These are phyloP conservation scores for Garcia nutans DNA, from an alignment of 345 rosid genomes.

Conservation along the genomic window DNA sequence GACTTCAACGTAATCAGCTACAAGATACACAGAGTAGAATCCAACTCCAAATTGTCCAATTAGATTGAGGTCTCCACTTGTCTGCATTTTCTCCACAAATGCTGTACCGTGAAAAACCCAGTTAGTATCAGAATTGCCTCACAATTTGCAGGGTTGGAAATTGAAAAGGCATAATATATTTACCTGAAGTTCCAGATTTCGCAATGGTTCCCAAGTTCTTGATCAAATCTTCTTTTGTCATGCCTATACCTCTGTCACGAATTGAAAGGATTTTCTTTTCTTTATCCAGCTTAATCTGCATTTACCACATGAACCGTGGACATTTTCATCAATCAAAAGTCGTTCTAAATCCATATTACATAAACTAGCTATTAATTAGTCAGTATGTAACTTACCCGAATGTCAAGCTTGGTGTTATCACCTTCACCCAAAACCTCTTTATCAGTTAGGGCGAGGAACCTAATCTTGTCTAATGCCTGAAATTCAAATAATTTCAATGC, in stretches of 20 bases:
- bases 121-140: constrained; percentile 10
- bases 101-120: constrained; percentile 41
- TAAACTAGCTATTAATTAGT: too few species aligned
- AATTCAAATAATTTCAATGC: constrained; percentile 4
- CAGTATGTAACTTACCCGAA: constrained; percentile 56
- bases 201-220: constrained; percentile 99
- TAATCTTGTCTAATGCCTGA: constrained; percentile 91
- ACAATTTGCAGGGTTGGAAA: background rate
- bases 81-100: constrained; percentile 97
- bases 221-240: constrained; percentile 95
- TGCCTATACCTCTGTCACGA: constrained; percentile 96
- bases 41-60: constrained; percentile 99
- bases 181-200: constrained; percentile 99
- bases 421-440: constrained; percentile 95
- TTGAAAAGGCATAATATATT: background rate
- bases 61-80: constrained; percentile 90
- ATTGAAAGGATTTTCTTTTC: constrained; percentile 75
- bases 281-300: constrained; percentile 93
- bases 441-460: constrained; percentile 92
- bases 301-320: background rate
- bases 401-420: constrained; percentile 84
- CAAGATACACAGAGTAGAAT: constrained; percentile 94
- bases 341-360: too few species aligned
- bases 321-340: too few species aligned
- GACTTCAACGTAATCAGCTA: constrained; percentile 97